Evolutionary conservation across 2,329 filamentous ascomycete genomes (phyloP).

Genomic region (Ceratocystis diversiconidia): DNA sequence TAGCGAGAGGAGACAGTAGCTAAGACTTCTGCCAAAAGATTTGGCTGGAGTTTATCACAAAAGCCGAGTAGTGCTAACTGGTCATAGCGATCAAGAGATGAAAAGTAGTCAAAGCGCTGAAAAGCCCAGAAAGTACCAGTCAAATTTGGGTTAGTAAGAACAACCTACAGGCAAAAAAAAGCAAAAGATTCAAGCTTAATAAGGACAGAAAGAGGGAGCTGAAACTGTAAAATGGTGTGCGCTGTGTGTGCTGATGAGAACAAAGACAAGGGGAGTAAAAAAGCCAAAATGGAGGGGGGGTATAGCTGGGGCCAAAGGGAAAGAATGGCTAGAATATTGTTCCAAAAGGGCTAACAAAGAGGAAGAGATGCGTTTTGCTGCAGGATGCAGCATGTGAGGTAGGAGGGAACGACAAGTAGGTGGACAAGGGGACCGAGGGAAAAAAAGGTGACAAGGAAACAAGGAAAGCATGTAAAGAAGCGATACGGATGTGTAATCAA

Average conservation of each 20-base stretch:
- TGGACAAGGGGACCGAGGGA: neutral
- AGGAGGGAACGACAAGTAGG: neutral
- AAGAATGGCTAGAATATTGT: neutral
- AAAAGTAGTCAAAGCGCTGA: constrained; percentile 30
- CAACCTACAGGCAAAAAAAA: neutral
- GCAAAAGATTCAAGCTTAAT: neutral
- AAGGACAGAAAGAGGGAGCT: neutral
- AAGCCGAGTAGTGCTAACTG: constrained; percentile 30
- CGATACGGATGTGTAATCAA: too few species aligned
- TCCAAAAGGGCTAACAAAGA: constrained; percentile 2
- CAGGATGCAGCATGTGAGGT: neutral
- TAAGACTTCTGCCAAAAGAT: constrained; percentile 30
- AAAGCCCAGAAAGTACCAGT: neutral
- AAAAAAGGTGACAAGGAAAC: neutral
- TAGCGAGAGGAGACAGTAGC: constrained; percentile 32
- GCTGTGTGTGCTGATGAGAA: neutral
- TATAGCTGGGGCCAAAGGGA: neutral
- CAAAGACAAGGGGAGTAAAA: neutral
- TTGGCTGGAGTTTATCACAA: constrained; percentile 30
- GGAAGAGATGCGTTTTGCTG: neutral
- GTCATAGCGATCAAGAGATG: constrained; percentile 27
- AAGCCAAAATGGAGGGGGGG: neutral
- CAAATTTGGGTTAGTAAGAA: constrained; percentile 14
- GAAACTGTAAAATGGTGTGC: neutral
- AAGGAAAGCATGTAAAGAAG: neutral